Conservation (phyloP, 2,329 filamentous ascomycete genomes). For the Aspergillus texensis region DNA sequence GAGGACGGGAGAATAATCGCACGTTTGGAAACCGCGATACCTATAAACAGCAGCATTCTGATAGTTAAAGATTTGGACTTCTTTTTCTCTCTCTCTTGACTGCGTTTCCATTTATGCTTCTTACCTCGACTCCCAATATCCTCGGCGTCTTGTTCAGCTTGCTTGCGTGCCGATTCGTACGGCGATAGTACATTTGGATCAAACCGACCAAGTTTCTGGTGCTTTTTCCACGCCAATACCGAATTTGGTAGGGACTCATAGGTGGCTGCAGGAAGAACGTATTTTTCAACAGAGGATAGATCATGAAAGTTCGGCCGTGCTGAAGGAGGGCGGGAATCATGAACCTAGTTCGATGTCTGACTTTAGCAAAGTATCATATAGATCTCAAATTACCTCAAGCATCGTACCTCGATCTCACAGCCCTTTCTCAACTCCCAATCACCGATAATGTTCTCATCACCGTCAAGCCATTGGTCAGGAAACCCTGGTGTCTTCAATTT, state of each 20-base stretch:
- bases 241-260: conserved; percentile 87
- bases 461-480: conserved; percentile 63
- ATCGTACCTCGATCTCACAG: conserved; percentile 46
- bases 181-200: conserved; percentile 78
- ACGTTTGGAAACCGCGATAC: conserved; percentile 47
- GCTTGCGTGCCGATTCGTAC: conserved; percentile 71
- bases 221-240: conserved; percentile 92
- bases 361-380: background rate
- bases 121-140: conserved; percentile 72
- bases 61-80: background rate
- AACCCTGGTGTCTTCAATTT: conserved; percentile 66
- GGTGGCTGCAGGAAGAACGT: conserved; percentile 79
- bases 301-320: conserved; percentile 81
- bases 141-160: conserved; percentile 57
- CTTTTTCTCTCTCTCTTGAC: background rate
- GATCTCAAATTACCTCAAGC: too few relatives aligned
- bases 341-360: conserved; percentile 59
- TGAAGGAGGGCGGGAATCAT: conserved; percentile 75
- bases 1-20: conserved; percentile 48
- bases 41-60: conserved; percentile 25
- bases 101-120: conserved; percentile 11
- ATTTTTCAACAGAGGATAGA: conserved; percentile 81
- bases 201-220: conserved; percentile 94
- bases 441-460: conserved; percentile 72
- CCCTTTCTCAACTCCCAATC: conserved; percentile 46